Conservation (phyloP, 2,329 filamentous ascomycete species). For the Ophiocordyceps australis region DNA sequence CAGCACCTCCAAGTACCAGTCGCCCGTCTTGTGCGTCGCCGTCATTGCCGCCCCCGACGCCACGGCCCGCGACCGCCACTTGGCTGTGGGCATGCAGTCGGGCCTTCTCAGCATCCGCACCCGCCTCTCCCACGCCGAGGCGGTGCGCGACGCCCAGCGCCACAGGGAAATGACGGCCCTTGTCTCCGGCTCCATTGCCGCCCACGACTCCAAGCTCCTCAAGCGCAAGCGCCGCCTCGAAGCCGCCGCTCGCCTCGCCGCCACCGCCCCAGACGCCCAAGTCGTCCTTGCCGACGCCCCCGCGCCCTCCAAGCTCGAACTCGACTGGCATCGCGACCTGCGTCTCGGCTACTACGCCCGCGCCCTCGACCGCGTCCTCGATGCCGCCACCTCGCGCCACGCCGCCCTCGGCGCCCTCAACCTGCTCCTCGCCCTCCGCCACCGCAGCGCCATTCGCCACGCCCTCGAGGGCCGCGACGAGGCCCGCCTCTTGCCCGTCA, state of each 20-base stretch:
- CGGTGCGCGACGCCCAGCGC: slow-evolving; percentile 54
- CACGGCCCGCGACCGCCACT: slow-evolving; percentile 62
- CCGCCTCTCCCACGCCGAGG: slow-evolving; percentile 68
- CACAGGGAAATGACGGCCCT: slow-evolving; percentile 75
- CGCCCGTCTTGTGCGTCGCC: slow-evolving; percentile 69
- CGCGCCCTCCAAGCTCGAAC: slow-evolving; percentile 31
- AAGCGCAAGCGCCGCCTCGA: slow-evolving; percentile 44
- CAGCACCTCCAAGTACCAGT: slow-evolving; percentile 83
- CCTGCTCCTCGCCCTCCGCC: slow-evolving; percentile 65
- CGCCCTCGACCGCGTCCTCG: slow-evolving; percentile 66
- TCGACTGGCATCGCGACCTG: slow-evolving; percentile 65
- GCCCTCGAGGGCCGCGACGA: slow-evolving; percentile 73
- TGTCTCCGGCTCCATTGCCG: slow-evolving; percentile 57
- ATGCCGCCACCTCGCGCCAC: slow-evolving; percentile 29
- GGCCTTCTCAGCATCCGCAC: slow-evolving; percentile 85
- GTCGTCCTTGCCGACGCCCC: slow-evolving; percentile 69
- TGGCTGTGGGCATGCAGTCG: slow-evolving; percentile 88
- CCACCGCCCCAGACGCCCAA: slow-evolving; percentile 68
- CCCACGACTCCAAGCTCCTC: slow-evolving; percentile 53
- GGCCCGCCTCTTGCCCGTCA: slow-evolving; percentile 58
- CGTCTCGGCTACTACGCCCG: slow-evolving; percentile 59
- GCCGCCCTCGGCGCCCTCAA: slow-evolving; percentile 50
- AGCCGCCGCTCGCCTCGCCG: slow-evolving; percentile 45
- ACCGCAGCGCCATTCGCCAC: slow-evolving; percentile 68
- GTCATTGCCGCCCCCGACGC: slow-evolving; percentile 36